Conservation (phyloP, 352 stramenopile genomes). For the Globisporangium takayamanum region DNA sequence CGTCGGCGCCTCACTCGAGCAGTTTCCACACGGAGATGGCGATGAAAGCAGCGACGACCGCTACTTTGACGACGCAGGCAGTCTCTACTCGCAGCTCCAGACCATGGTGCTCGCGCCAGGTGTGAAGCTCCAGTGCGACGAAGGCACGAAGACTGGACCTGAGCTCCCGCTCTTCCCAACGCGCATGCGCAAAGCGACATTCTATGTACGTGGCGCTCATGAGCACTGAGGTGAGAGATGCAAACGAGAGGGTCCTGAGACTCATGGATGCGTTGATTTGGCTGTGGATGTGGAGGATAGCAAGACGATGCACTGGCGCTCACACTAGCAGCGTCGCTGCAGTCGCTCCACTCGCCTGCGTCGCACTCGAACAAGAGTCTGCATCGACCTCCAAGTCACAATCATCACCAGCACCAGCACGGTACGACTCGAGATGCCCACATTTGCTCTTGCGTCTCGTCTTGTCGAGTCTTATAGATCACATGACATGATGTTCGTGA, state of each 20-base stretch:
- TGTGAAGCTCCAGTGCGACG: constrained; percentile 20
- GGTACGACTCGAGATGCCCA: neutral
- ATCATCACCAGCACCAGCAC: neutral
- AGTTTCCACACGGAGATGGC: neutral
- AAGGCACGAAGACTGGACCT: constrained; percentile 18
- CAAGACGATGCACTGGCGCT: constrained; percentile 8
- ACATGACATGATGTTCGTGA: neutral
- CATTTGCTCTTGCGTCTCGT: neutral
- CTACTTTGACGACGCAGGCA: neutral
- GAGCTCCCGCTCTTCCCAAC: constrained; percentile 21
- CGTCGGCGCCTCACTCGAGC: neutral
- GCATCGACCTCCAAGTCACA: neutral
- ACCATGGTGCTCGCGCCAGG: constrained; percentile 21
- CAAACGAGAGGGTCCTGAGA: too few relatives aligned
- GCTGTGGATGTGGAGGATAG: neutral
- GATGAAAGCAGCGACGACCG: neutral
- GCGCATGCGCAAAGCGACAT: constrained; percentile 27
- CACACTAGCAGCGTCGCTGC: constrained; percentile 4
- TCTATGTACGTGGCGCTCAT: constrained; percentile 15
- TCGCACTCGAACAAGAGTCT: constrained; percentile 6
- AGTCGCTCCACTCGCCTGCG: constrained; percentile 6
- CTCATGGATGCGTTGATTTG: too few relatives aligned
- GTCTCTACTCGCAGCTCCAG: constrained; percentile 6
- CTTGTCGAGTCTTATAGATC: too few relatives aligned
- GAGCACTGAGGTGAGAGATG: too few relatives aligned